A percentile compares a stretch with the other conserved stretches of the same genome.
phyloP scores from a whole-genome alignment of 257 asterid species.

The Solanum corneliomulleri region DNA sequence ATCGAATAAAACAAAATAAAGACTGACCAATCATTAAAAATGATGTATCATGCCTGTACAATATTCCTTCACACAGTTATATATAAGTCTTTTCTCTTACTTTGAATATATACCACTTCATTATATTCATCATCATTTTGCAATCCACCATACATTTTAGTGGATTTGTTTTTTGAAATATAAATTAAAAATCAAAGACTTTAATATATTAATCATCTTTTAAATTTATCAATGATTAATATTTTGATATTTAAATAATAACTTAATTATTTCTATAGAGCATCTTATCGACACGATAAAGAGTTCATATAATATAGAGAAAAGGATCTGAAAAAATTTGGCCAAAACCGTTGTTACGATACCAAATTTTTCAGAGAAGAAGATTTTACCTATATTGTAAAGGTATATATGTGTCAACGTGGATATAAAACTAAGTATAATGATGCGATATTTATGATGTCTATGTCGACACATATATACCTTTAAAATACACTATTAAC shows the following conservation, averaged over 20 bases:
- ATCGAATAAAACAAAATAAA: background rate
- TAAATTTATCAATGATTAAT: background rate
- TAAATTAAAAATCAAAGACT: background rate
- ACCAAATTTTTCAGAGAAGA: too few relatives aligned
- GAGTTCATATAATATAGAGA: background rate
- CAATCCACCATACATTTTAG: background rate
- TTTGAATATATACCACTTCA: background rate
- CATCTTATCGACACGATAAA: background rate
- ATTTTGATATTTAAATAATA: background rate
- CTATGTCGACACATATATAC: accelerated
- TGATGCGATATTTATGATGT: too few relatives aligned
- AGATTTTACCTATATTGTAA: too few relatives aligned
- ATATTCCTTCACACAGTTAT: background rate
- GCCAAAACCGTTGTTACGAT: too few relatives aligned
- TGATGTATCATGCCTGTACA: background rate
- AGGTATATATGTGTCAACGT: too few relatives aligned
- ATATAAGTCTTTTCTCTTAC: background rate
- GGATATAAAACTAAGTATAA: accelerated
- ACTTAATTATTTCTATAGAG: background rate
- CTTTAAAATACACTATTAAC: too few relatives aligned
- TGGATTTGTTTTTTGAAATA: background rate
- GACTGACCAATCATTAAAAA: background rate
- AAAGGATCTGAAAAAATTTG: too few relatives aligned
- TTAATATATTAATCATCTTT: background rate
- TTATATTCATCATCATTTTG: background rate